Base-by-base conservation (phyloP, 306 rosid species). In the Dalbergia cochinchinensis region DNA sequence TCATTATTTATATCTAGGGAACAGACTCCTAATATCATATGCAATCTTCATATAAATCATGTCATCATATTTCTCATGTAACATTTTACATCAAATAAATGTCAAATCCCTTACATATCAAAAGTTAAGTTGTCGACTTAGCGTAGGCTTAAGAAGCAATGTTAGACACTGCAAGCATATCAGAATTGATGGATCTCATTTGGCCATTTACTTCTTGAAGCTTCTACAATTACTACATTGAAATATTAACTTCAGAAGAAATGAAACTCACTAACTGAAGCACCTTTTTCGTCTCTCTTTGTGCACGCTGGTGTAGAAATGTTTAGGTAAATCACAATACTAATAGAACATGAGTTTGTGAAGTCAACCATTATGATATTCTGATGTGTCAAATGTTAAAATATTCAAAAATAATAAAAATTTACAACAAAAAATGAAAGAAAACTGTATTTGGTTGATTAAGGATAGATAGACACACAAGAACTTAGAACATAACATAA, bases 351-450 rank as follows among this genome's bases (percentile, higher is more conserved):
- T 13, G 60, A 3, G 65, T 60, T 60, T 26, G 14, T 3, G 7
- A 22, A 20, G 22, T 71, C 47, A 71, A 55, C 65, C 65, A 71
- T 11, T 37, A 54, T n/a, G 13, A 55, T 71, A 18, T 15, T 47
- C 10, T 33, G 18, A 50, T 31, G 62, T 51, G 31, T 8, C 47
- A 31, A 26, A 33, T 14, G 18, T 18, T n/a, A 55, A 73, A 8
- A n/a, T 0, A 20, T 33, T 15, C 11, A 53, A 71, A 34, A 7
- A 53, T 18, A 37, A 37, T 4, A 37, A 37, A 33, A 16, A 5
- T 6, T 0, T 55, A 16, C 10, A 16, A 51, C 7, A 7, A 15
- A 51, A 14, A 14, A 15, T 19, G 18, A 53, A 53, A 53, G 58
- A 53, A 48, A 53, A 14, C 15, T 53, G 20, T 53, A 72, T 37